Evolutionary conservation across 2,329 filamentous ascomycete genomes (phyloP).

Genomic region (Tricladium varicosporioides): DNA sequence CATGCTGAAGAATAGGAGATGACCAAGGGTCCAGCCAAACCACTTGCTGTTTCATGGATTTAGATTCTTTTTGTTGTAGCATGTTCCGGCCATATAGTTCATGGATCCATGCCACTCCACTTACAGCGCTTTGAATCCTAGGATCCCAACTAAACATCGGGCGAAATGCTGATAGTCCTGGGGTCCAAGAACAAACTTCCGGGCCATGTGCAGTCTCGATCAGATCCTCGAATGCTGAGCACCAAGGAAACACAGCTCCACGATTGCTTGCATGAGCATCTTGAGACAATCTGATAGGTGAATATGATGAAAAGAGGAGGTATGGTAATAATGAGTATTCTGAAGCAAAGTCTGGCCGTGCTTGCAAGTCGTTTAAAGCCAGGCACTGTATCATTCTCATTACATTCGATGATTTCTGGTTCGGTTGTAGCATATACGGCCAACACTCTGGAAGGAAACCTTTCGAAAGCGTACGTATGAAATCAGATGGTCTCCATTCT

Average conservation of each 20-base stretch:
- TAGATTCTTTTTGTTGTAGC: conserved; percentile 13
- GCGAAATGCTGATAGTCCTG: too few species aligned
- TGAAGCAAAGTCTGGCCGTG: conserved; percentile 11
- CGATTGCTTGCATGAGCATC: neutral
- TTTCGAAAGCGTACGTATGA: conserved; percentile 66
- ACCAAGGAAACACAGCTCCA: conserved; percentile 24
- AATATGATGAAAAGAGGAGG: conserved; percentile 34
- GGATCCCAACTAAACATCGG: neutral
- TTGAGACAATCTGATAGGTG: conserved; percentile 26
- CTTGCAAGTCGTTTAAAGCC: conserved; percentile 22
- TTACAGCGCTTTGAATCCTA: neutral
- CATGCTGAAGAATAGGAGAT: neutral
- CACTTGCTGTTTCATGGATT: neutral
- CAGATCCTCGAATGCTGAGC: conserved; percentile 33
- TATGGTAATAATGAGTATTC: conserved; percentile 33
- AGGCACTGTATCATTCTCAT: conserved; percentile 18
- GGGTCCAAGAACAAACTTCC: too few species aligned
- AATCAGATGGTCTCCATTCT: conserved; percentile 59
- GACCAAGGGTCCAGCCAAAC: neutral
- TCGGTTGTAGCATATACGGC: conserved; percentile 2
- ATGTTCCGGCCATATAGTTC: conserved; percentile 8
- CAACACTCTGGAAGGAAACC: conserved; percentile 1
- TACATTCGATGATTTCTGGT: conserved; percentile 6
- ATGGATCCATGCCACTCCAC: conserved; percentile 16
- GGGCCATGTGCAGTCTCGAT: conserved; percentile 20